phyloP scores from a whole-genome alignment of 2,329 filamentous ascomycete species.

The Diaporthe sp. region DNA sequence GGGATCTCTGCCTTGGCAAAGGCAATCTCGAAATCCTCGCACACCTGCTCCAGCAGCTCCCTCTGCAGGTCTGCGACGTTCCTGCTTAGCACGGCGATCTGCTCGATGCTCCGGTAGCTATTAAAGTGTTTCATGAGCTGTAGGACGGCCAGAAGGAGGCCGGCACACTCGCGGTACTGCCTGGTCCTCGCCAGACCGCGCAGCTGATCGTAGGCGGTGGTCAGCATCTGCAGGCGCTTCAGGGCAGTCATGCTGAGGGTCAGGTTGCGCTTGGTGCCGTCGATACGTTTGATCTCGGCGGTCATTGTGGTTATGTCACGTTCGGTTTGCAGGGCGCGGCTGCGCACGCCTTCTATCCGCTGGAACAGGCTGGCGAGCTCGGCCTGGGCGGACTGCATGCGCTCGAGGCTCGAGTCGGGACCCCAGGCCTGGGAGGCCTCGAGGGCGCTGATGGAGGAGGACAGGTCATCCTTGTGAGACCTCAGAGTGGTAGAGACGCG shows the following conservation, averaged over 20 bases:
- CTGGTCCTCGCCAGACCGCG: constrained; percentile 84
- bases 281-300: constrained; percentile 96
- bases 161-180: constrained; percentile 95
- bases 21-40: constrained; percentile 96
- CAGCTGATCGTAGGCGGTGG: constrained; percentile 98
- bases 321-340: constrained; percentile 91
- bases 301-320: constrained; percentile 98
- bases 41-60: constrained; percentile 96
- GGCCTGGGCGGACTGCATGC: constrained; percentile 91
- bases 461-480: constrained; percentile 85
- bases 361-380: constrained; percentile 92
- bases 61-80: constrained; percentile 95
- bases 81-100: constrained; percentile 92
- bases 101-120: constrained; percentile 96
- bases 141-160: constrained; percentile 92
- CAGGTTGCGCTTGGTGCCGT: constrained; percentile 96
- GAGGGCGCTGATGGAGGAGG: constrained; percentile 80
- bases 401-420: constrained; percentile 87
- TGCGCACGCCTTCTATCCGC: constrained; percentile 94
- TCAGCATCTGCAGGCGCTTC: constrained; percentile 98
- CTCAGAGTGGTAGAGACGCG: constrained; percentile 81
- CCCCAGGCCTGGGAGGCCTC: constrained; percentile 85
- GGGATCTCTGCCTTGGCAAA: constrained; percentile 91
- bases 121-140: constrained; percentile 99
- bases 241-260: constrained; percentile 98